A percentile compares a stretch with the other conserved stretches of the same genome.
phyloP scores from a whole-genome alignment of 2,329 filamentous ascomycete genomes.

The Fusarium sp. region DNA sequence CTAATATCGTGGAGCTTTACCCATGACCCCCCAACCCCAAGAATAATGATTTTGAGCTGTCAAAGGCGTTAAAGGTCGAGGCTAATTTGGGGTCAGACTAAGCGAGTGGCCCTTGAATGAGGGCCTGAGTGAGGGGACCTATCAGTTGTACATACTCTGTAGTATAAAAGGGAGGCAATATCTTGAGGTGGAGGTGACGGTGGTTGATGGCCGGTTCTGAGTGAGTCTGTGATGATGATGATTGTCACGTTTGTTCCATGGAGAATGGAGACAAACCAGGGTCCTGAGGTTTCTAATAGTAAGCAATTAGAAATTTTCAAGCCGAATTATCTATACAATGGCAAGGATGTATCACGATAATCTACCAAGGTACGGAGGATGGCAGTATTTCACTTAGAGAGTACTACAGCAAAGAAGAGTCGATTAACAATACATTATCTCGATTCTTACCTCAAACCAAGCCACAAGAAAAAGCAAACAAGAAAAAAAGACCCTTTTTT shows the following conservation, averaged over 20 bases:
- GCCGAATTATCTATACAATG: background rate
- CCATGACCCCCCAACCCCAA: slow-evolving; percentile 21
- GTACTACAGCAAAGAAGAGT: too few species aligned
- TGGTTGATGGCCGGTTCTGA: slow-evolving; percentile 23
- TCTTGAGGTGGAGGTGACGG: slow-evolving; percentile 22
- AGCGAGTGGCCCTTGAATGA: slow-evolving; percentile 7
- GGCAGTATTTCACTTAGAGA: background rate
- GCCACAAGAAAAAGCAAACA: background rate
- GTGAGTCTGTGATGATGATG: background rate
- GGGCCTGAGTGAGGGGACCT: background rate
- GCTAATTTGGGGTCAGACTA: background rate
- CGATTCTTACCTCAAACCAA: background rate
- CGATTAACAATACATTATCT: background rate
- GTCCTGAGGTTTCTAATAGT: background rate
- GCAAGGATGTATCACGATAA: background rate
- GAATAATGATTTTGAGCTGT: background rate
- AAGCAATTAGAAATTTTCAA: background rate
- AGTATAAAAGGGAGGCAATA: background rate
- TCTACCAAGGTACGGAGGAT: background rate
- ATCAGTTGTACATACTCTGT: background rate
- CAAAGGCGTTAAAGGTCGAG: background rate
- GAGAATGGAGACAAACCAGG: slow-evolving; percentile 24
- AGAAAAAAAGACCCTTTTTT: background rate
- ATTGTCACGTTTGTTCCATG: slow-evolving; percentile 23
- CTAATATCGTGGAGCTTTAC: slow-evolving; percentile 31